These are phyloP conservation scores for Pleurotus salmoneostramineus DNA, from an alignment of 768 basidiomycete genomes.

Conservation along the genomic window DNA sequence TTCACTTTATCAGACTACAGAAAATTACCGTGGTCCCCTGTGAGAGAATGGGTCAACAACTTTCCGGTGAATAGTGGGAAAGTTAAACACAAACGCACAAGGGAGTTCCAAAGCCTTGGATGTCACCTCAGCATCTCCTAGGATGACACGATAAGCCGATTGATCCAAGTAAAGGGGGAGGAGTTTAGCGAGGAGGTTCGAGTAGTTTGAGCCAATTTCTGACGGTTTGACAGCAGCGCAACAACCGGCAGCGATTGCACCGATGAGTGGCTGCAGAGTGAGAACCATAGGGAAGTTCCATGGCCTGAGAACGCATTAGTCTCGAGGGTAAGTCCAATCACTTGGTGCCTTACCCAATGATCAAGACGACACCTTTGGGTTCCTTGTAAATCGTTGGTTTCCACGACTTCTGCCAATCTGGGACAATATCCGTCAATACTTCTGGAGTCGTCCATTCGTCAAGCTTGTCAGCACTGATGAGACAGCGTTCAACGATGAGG, in stretches of 20 bases:
- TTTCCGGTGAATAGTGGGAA: neutral
- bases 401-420: constrained; percentile 46
- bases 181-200: constrained; percentile 47
- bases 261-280: constrained; percentile 53
- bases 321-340: constrained; percentile 5
- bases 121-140: constrained; percentile 56
- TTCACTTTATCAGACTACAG: neutral
- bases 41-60: neutral
- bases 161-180: constrained; percentile 49
- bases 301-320: constrained; percentile 36
- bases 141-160: constrained; percentile 47
- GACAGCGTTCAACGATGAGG: constrained; percentile 33
- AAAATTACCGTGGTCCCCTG: constrained; percentile 25
- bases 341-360: constrained; percentile 49
- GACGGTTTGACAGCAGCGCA: constrained; percentile 66
- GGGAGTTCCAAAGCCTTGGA: constrained; percentile 46
- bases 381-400: constrained; percentile 48
- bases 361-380: constrained; percentile 59
- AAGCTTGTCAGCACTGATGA: constrained; percentile 43
- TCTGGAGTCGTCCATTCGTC: constrained; percentile 56
- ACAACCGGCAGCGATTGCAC: constrained; percentile 75
- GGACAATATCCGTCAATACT: constrained; percentile 28
- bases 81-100: constrained; percentile 23
- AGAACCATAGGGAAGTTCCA: constrained; percentile 59
- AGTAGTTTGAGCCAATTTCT: constrained; percentile 49